Evolutionary conservation across 148 eudicot genomes (phyloP), one percentile per base, ranked within the genome.

Genomic region (Amaranthus hypochondriacus): DNA sequence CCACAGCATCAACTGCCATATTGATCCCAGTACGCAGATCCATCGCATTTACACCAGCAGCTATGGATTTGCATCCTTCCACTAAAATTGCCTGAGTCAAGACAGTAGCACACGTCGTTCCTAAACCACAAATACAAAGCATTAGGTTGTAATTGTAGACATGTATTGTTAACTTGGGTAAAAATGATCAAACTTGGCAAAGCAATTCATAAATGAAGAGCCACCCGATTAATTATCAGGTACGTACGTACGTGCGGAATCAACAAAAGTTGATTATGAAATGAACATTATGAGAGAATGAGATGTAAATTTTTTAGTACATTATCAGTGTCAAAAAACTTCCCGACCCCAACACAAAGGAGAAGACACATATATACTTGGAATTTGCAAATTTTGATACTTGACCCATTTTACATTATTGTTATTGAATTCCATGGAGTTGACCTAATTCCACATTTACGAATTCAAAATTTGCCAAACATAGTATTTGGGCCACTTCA

Each of bases 41-140:
- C 94, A 95, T 89, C 44, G 86, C 97, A 82, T 90, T 95, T 43
- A 92, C 89, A 47, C 99, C 99, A 69, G 91, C 83, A 62, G 97
- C 90, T 48, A 90, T 87, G 65, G 94, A 90, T 73, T 92, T 95
- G 89, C 92, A 95, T 62, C 99, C 99, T 86, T 95, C 99, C 67
- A 72, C 78, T 77, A 90, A 84, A 70, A 95, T 95, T 71, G 97
- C 92, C 76, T 95, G 99, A 75, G 99, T 86, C 78, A 95, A 80
- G 73, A 95, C 93, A 6, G 97, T 95, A 54, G 99, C 99, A 86
- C 99, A 95, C 48, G 99, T 95, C 48, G 99, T 95, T 76, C 99
- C 99, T 95, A 86, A 65, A 78, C 52, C 74, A 77, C 66, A 60
- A 53, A 42, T 61, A 57, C 21, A 48, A 67, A 18, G 50, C 55